These are phyloP conservation scores for Volvox africanus DNA, from an alignment of 139 green algal genomes.

Conservation along the genomic window DNA sequence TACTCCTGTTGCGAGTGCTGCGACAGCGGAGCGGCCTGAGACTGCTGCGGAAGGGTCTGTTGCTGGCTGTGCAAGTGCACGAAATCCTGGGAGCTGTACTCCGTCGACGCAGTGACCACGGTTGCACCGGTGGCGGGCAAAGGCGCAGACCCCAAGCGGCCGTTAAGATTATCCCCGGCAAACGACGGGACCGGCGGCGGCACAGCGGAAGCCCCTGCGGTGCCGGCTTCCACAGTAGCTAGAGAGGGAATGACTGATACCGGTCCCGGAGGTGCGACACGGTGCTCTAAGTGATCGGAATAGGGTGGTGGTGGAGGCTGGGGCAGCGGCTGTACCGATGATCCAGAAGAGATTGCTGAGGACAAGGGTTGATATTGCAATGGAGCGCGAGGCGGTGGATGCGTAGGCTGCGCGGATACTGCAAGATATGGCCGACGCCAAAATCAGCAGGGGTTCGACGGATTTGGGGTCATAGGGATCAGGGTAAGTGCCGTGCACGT, in stretches of 20 bases:
- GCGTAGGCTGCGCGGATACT: background rate
- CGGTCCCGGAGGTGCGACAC: background rate
- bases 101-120: background rate
- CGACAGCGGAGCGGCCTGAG: background rate
- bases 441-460: too few relatives aligned
- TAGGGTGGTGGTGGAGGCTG: constrained; percentile 16
- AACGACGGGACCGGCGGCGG: background rate
- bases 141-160: background rate
- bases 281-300: background rate
- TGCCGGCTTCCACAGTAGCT: background rate
- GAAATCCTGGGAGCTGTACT: background rate
- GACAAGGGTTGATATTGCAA: background rate
- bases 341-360: too few relatives aligned
- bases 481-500: too few relatives aligned
- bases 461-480: too few relatives aligned
- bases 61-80: background rate
- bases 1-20: background rate
- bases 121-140: background rate
- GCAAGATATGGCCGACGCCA: too few relatives aligned
- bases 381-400: background rate
- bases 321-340: background rate
- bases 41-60: background rate
- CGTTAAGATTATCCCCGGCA: background rate
- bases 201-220: background rate
- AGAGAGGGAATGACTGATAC: background rate